These are phyloP conservation scores for Micractinium conductrix DNA, from an alignment of 139 green algal species.

Conservation along the genomic window DNA sequence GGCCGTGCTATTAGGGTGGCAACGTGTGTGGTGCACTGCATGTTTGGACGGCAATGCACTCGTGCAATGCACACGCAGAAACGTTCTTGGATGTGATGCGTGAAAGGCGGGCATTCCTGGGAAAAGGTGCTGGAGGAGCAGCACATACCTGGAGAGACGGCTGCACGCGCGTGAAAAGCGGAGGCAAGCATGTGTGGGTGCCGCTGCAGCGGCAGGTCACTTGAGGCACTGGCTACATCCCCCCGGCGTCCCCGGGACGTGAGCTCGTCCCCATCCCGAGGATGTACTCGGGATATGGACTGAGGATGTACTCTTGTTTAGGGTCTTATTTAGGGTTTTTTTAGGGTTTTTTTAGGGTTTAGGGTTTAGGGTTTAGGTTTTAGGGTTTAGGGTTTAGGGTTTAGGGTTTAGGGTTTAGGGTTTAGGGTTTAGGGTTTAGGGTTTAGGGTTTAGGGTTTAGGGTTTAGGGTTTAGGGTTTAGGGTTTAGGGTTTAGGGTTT, in stretches of 20 bases:
- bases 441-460: slow-evolving; percentile 30
- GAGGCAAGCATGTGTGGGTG: background rate
- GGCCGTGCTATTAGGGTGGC: background rate
- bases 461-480: slow-evolving; percentile 30
- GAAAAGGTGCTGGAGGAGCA: too few relatives aligned
- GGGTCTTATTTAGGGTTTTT: slow-evolving; percentile 8
- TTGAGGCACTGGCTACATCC: background rate
- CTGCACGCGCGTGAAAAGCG: too few relatives aligned
- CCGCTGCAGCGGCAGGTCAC: background rate
- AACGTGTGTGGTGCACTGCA: background rate
- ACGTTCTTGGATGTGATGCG: background rate
- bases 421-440: slow-evolving; percentile 31
- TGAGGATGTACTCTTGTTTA: background rate
- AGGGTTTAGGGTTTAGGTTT: too few relatives aligned
- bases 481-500: slow-evolving; percentile 28
- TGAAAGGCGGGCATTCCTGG: too few relatives aligned
- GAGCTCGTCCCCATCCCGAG: too few relatives aligned
- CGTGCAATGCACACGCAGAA: background rate
- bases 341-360: too few relatives aligned
- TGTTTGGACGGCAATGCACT: too few relatives aligned
- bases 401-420: slow-evolving; percentile 29
- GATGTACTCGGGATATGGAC: background rate
- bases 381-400: too few relatives aligned
- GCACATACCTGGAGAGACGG: background rate
- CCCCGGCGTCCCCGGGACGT: too few relatives aligned